phyloP scores from a whole-genome alignment of 345 rosid genomes.

The Gossypium anomalum region DNA sequence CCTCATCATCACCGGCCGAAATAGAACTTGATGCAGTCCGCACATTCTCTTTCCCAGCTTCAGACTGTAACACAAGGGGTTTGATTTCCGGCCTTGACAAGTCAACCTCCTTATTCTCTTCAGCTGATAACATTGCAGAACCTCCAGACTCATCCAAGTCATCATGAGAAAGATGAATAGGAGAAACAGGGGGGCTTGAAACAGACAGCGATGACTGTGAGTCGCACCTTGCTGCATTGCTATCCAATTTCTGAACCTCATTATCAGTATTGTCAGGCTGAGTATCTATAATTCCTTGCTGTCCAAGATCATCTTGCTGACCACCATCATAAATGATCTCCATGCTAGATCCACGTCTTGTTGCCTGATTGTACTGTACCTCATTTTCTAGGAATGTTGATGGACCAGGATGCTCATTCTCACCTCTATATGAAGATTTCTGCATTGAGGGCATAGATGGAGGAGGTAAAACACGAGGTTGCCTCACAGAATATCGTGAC shows the following conservation, averaged over 20 bases:
- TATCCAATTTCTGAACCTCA: conserved; percentile 41
- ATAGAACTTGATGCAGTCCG: conserved; percentile 41
- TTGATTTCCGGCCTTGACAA: conserved; percentile 36
- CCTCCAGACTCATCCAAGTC: conserved; percentile 86
- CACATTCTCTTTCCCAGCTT: conserved; percentile 45
- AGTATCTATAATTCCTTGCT: conserved; percentile 27
- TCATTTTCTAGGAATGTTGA: conserved; percentile 45
- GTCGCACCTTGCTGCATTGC: conserved; percentile 55
- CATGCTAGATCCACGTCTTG: conserved; percentile 38
- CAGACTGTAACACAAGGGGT: conserved; percentile 31
- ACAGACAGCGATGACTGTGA: conserved; percentile 94
- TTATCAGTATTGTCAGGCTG: conserved; percentile 28
- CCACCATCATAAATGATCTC: conserved; percentile 43
- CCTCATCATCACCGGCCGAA: conserved; percentile 75
- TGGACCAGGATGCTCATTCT: conserved; percentile 49
- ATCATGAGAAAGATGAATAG: conserved; percentile 86
- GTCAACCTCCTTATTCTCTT: conserved; percentile 38
- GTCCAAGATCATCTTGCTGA: conserved; percentile 41
- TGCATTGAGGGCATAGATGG: conserved; percentile 59
- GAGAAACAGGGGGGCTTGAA: conserved; percentile 91
- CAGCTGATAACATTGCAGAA: conserved; percentile 41
- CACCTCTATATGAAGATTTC: conserved; percentile 48
- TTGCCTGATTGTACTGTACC: conserved; percentile 36
- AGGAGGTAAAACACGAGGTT: conserved; percentile 94
- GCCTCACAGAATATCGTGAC: conserved; percentile 71